Percentiles rank a stretch among this genome's conserved stretches.
These are phyloP conservation scores for Tetrahymena borealis DNA, from an alignment of 73 alveolate genomes.

Conservation along the genomic window DNA sequence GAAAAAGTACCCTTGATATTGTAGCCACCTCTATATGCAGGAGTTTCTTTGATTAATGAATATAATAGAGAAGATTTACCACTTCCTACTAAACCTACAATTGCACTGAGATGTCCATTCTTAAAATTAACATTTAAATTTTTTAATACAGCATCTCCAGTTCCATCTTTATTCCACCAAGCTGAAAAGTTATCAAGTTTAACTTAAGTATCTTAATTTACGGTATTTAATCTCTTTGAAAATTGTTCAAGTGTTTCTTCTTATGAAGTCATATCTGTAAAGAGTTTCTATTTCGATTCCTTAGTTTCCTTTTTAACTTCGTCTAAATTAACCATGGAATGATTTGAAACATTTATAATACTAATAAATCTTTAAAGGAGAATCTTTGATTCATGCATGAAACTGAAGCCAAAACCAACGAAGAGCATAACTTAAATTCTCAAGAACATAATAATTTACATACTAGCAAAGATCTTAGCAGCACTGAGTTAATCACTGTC, in stretches of 20 bases:
- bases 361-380: neutral
- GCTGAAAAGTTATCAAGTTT: constrained; percentile 8
- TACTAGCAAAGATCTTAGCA: constrained; percentile 3
- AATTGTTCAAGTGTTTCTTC: neutral
- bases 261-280: neutral
- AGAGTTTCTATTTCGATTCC: neutral
- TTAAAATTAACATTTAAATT: constrained; percentile 23
- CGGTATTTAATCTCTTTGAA: neutral
- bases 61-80: constrained; percentile 57
- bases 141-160: constrained; percentile 39
- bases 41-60: constrained; percentile 52
- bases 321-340: neutral
- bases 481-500: neutral
- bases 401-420: neutral
- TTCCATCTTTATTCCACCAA: constrained; percentile 7
- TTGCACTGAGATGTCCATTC: constrained; percentile 47
- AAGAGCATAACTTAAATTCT: neutral
- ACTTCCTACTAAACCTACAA: constrained; percentile 70
- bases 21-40: constrained; percentile 12
- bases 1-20: neutral
- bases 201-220: neutral
- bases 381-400: neutral
- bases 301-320: neutral
- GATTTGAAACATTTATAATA: neutral
- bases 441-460: neutral